Evolutionary conservation across 345 rosid genomes (phyloP), one percentile per base, ranked within the genome.

Genomic region (Toxicodendron radicans): DNA sequence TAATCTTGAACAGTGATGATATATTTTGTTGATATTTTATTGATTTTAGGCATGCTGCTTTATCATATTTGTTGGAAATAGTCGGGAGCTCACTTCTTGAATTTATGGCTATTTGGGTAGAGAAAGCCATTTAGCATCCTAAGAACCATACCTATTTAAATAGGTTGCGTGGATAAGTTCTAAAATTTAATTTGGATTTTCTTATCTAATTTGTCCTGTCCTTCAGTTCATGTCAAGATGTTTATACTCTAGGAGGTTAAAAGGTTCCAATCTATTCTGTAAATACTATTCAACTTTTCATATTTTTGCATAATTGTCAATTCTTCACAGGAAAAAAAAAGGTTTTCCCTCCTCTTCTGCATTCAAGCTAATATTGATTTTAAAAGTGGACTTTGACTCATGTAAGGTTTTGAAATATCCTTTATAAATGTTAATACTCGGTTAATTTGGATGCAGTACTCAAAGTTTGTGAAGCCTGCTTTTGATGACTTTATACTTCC

Each of bases 401-500:
- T 17, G 45, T 43, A 0, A 17, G 11, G 35, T 17, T 71, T 43
- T 23, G 58, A 41, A 5, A 24, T 45, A 14, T 9, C 17, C 16
- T 59, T 49, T 46, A 30, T 16, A 1, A 48, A 64, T 75, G 74
- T 60, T 79, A 54, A 70, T 43, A 9, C 70, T 48, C 43, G n/a
- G 24, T 72, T 70, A 66, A 54, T 53, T 71, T 70, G 86, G 78
- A 79, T 87, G 88, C 99, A 95, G 98, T 95, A 95, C 83, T 95
- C 99, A 68, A 95, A 91, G 72, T 95, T 93, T 84, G 99, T 95
- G 78, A 95, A 95, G 85, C 96, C 99, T 75, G 99, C 99, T 73
- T 95, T 95, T 75, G 98, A 95, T 81, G 99, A 95, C 81, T 95
- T 95, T 78, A 91, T 95, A 75, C 99, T 95, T 78, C 99, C 99